Evolutionary conservation across 257 asterid genomes (phyloP), one percentile per base, ranked within the genome.

Genomic region (Ilex aquifolium): DNA sequence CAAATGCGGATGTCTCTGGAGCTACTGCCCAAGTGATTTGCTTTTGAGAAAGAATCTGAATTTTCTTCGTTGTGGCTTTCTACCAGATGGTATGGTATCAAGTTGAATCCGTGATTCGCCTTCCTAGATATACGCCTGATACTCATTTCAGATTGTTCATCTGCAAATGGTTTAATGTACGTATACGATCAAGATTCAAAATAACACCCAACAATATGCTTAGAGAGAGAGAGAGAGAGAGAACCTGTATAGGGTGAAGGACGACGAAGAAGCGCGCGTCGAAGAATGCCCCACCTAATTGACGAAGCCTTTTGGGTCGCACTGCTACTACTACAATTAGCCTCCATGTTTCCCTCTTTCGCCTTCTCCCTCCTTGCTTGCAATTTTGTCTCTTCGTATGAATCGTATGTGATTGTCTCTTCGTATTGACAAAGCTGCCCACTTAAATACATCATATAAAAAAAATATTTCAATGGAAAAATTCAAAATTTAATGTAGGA

Each of bases 281-380:
- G 89, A 70, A 88, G 88, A 56, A 90, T 85, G 66, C 75, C 70
- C 97, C 97, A 90, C 31, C 96, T 82, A 69, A 85, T 74, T 44
- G 93, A 73, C 31, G 96, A 77, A 14, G 84, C 69, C 40, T 44
- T 79, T 52, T 83, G 74, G 36, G 66, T 59, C 60, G 74, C 32
- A 30, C 36, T 72, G 27, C 74, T 21, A 59, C 14, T 63, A 57
- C 42, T 65, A 10, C 13, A 46, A 7, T 10, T 46, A 12, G 52
- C 15, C 42, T 36, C 42, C 42, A 36, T 36, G 27, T 21, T 21
- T 21, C 27, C 27, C 27, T 21, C 27, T 21, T 21, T 21, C 27
- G 27, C 27, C 27, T 21, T 1, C 27, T 21, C 27, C 27, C 27
- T 21, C 27, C 27, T 21, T 21, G 27, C 27, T 21, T 21, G 27